phyloP scores from a whole-genome alignment of 2,329 filamentous ascomycete species.

The Sarocladium kiliense region DNA sequence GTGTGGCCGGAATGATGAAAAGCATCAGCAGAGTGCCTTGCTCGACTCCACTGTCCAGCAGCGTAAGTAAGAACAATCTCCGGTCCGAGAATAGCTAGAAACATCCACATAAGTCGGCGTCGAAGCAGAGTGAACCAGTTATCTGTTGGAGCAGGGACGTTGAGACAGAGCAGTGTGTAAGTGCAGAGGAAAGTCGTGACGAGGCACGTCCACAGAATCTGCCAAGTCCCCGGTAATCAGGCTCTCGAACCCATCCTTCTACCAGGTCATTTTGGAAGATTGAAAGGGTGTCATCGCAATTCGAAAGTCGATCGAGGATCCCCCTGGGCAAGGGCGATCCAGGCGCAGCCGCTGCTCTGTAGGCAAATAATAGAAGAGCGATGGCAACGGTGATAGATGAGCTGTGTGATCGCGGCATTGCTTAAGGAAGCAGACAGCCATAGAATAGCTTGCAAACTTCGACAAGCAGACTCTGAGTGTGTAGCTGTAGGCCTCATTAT shows the following conservation, averaged over 20 bases:
- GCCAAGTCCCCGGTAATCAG: constrained; percentile 19
- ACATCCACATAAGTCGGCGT: constrained; percentile 14
- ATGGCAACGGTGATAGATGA: too few relatives aligned
- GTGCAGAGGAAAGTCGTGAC: constrained; percentile 25
- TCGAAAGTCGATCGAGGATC: background rate
- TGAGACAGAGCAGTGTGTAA: constrained; percentile 24
- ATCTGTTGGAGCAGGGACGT: constrained; percentile 18
- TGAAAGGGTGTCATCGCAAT: background rate
- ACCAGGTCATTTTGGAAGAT: background rate
- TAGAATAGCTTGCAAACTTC: too few relatives aligned
- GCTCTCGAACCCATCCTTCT: constrained; percentile 1
- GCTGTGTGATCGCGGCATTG: too few relatives aligned
- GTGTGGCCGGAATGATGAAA: constrained; percentile 14
- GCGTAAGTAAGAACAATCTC: constrained; percentile 17
- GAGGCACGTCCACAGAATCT: constrained; percentile 26
- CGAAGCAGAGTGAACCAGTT: constrained; percentile 9
- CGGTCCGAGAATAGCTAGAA: constrained; percentile 16
- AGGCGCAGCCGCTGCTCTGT: background rate
- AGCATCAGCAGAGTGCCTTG: constrained; percentile 12
- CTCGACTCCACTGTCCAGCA: constrained; percentile 17
- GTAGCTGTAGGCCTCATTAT: too few relatives aligned
- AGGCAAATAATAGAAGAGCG: too few relatives aligned
- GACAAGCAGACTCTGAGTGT: too few relatives aligned
- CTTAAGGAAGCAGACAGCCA: background rate
- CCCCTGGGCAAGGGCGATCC: background rate